Evolutionary conservation across 1,284 basidiomycete genomes (phyloP).

Genomic region (Ustilago loliicola): DNA sequence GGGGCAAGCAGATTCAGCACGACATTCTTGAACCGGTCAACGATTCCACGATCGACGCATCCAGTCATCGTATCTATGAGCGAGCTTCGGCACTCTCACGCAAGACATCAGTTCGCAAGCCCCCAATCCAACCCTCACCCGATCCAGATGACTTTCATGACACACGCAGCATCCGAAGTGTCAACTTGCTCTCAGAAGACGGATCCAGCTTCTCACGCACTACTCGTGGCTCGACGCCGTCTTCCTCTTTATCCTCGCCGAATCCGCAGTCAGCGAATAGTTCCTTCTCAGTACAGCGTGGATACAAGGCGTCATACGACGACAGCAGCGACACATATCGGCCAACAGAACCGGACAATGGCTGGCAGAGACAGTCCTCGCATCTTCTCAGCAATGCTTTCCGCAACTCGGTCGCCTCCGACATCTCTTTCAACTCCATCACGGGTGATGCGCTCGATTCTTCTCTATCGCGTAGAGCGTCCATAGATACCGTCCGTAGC

Average conservation of each 20-base stretch:
- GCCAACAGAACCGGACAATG: slow-evolving; percentile 9
- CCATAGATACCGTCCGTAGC: slow-evolving; percentile 61
- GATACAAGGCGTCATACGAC: slow-evolving; percentile 40
- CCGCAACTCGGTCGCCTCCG: slow-evolving; percentile 55
- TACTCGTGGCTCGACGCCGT: slow-evolving; percentile 8
- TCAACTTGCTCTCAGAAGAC: slow-evolving; percentile 42
- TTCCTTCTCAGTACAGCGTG: slow-evolving; percentile 36
- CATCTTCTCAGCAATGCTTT: slow-evolving; percentile 53
- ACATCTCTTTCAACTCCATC: slow-evolving; percentile 61
- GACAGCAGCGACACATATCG: slow-evolving; percentile 20
- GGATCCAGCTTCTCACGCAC: slow-evolving; percentile 31
- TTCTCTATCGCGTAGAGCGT: slow-evolving; percentile 40
- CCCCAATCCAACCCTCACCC: slow-evolving; percentile 45
- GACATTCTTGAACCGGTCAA: slow-evolving; percentile 31
- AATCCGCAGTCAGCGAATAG: slow-evolving; percentile 9
- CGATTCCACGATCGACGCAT: background rate
- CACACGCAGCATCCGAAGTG: slow-evolving; percentile 46
- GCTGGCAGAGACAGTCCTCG: slow-evolving; percentile 40
- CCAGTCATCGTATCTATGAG: slow-evolving; percentile 34
- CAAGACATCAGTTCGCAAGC: slow-evolving; percentile 41
- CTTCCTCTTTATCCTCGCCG: slow-evolving; percentile 11
- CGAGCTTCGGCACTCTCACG: slow-evolving; percentile 49
- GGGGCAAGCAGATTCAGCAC: slow-evolving; percentile 53
- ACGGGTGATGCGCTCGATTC: slow-evolving; percentile 25
- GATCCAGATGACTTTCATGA: slow-evolving; percentile 51